These are phyloP conservation scores for Hypoxylon sp. DNA, from an alignment of 2,329 filamentous ascomycete species.

Conservation along the genomic window DNA sequence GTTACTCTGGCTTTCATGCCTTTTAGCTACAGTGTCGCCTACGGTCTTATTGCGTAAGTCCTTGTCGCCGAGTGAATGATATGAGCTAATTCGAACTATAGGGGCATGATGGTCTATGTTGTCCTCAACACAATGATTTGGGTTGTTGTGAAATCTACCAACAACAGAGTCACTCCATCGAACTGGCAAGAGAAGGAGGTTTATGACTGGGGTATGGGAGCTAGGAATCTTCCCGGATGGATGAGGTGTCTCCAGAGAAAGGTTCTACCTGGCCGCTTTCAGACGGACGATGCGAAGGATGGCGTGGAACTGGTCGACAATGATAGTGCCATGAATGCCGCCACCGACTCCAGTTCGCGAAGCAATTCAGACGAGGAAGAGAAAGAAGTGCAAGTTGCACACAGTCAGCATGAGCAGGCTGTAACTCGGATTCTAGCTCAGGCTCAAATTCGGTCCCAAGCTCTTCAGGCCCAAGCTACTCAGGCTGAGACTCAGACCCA, in stretches of 20 bases:
- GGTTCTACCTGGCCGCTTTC: conserved; percentile 38
- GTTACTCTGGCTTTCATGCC: conserved; percentile 82
- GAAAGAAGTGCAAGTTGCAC: conserved; percentile 41
- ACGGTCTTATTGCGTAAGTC: conserved; percentile 80
- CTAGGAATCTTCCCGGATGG: conserved; percentile 71
- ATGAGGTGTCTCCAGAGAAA: conserved; percentile 59
- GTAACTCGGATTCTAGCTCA: conserved; percentile 10
- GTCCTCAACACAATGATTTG: conserved; percentile 68
- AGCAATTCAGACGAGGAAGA: conserved; percentile 50
- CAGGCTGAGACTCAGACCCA: conserved; percentile 11
- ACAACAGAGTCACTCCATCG: conserved; percentile 64
- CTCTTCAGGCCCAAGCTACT: not conserved
- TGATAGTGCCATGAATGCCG: conserved; percentile 48
- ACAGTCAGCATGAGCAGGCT: conserved; percentile 5
- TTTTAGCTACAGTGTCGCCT: conserved; percentile 84
- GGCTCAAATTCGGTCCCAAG: conserved; percentile 2
- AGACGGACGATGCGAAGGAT: conserved; percentile 48
- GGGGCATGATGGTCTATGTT: conserved; percentile 69
- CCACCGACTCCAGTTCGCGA: conserved; percentile 51
- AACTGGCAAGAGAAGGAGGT: conserved; percentile 69
- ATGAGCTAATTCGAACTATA: conserved; percentile 37
- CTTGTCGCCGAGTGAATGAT: not conserved
- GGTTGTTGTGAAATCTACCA: conserved; percentile 62
- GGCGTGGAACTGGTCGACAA: conserved; percentile 53
- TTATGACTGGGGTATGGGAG: conserved; percentile 68